Base-by-base conservation (phyloP, 768 basidiomycete species). In the Multifurca ochricompacta region DNA sequence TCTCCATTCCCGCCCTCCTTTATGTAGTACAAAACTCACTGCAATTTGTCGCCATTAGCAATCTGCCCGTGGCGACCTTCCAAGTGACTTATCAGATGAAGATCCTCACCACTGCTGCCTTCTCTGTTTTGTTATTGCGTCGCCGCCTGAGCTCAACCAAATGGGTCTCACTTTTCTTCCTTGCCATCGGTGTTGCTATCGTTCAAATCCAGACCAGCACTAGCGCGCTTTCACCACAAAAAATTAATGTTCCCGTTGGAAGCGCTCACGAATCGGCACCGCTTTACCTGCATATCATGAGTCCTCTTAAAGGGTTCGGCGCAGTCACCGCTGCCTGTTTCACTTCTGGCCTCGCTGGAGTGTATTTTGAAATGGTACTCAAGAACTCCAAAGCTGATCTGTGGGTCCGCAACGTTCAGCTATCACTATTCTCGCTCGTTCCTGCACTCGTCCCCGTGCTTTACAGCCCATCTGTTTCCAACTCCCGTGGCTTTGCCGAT, bases 31-130 rank as follows among this genome's bases (percentile, higher is more conserved):
- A 98, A 70, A 97, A 97, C 68, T 88, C 90, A 35, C 81, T 99
- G 21, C 96, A 98, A 69, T 99, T 95, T 69, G 91, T 96, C 61
- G 96, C 96, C 21, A 86, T 95, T 58, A 81, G 82, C 60, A 98
- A 99, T 70, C 81, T 99, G 54, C 91, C 91, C 35, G 94, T 92
- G 49, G 95, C 96, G 13, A 91, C 95, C 3, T 99, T 97, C 73
- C 95, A 98, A 68, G 92, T 97, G 59, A 90, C 89, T 8, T 95
- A 97, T 68, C 93, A 97, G 71, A 94, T 97, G 93, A 97, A 97
- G 70, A 97, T 97, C 67, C 78, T 97, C 53, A 97, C 93, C 45
- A 97, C 93, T 14, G 94, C 92, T 19, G 91, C 87, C 47, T 94
- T 94, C 68, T 91, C 89, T 40, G 91, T 95, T 51, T 70, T 80